These are phyloP conservation scores for Leucosporidium scottii DNA, from an alignment of 768 basidiomycete genomes.

Conservation along the genomic window DNA sequence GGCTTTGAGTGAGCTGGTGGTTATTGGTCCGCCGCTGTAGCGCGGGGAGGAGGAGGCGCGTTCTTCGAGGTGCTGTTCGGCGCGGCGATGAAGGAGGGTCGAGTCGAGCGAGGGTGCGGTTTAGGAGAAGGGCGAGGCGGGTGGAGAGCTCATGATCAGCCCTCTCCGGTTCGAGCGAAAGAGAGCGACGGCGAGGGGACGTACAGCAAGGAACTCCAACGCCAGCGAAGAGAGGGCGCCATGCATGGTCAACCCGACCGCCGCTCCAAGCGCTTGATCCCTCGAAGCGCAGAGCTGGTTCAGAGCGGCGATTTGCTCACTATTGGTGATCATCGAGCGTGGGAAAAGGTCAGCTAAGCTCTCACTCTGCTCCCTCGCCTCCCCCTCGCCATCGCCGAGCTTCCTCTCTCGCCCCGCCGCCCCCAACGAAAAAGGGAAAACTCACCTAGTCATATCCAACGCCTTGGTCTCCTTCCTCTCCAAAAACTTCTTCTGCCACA, in stretches of 20 bases:
- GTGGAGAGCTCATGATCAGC: background rate
- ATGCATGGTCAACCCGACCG: conserved; percentile 10
- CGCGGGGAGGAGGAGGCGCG: background rate
- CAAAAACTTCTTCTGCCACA: conserved; percentile 20
- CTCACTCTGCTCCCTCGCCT: background rate
- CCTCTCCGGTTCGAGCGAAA: background rate
- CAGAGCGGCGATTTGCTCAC: background rate
- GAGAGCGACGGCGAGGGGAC: background rate
- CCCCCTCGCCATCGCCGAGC: background rate
- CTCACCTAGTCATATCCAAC: conserved; percentile 7
- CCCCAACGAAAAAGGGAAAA: background rate
- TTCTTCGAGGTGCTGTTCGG: background rate
- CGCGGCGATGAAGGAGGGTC: background rate
- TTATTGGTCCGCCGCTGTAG: conserved; percentile 1
- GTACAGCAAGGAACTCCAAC: background rate
- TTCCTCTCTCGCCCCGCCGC: background rate
- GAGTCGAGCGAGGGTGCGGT: too few relatives aligned
- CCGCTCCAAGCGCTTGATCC: background rate
- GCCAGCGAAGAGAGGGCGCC: conserved; percentile 6
- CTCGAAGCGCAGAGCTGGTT: background rate
- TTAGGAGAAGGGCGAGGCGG: too few relatives aligned
- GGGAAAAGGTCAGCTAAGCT: too few relatives aligned
- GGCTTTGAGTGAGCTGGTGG: conserved; percentile 1
- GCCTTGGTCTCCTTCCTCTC: background rate
- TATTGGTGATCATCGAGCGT: background rate